A percentile compares a stretch with the other conserved stretches of the same genome.
Conservation (phyloP, 768 basidiomycete genomes). For the Suillus occidentalis region DNA sequence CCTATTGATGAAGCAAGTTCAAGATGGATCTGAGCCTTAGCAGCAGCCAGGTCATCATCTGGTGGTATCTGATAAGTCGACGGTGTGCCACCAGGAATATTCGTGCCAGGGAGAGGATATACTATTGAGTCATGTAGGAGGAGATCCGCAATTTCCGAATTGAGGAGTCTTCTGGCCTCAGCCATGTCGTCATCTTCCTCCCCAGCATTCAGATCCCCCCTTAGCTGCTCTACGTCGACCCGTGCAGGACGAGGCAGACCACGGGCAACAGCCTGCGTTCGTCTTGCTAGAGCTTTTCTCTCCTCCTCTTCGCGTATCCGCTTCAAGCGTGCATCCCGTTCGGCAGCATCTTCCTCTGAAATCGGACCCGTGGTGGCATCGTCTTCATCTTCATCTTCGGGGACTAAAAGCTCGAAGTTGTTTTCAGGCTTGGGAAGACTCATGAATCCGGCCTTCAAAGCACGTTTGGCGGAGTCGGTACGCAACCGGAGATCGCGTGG, state of each 20-base stretch:
- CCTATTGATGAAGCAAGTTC: slow-evolving; percentile 83
- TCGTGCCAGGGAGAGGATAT: slow-evolving; percentile 87
- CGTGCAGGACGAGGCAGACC: slow-evolving; percentile 85
- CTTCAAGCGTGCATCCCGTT: slow-evolving; percentile 76
- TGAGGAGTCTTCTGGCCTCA: slow-evolving; percentile 63
- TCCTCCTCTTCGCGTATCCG: slow-evolving; percentile 75
- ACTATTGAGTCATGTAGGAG: slow-evolving; percentile 86
- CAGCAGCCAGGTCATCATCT: slow-evolving; percentile 70
- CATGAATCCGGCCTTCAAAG: slow-evolving; percentile 79
- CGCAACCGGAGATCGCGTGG: slow-evolving; percentile 76
- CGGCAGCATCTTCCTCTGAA: slow-evolving; percentile 85
- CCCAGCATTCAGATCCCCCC: slow-evolving; percentile 56
- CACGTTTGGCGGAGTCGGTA: slow-evolving; percentile 63
- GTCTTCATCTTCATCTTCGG: slow-evolving; percentile 74
- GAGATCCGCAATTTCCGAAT: slow-evolving; percentile 75
- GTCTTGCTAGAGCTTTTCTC: slow-evolving; percentile 72
- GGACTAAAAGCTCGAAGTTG: slow-evolving; percentile 92
- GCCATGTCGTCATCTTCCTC: slow-evolving; percentile 47
- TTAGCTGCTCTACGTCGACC: slow-evolving; percentile 66
- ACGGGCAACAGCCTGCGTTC: slow-evolving; percentile 79
- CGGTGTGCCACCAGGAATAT: slow-evolving; percentile 65
- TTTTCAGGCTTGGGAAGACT: slow-evolving; percentile 91
- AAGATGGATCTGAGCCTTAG: slow-evolving; percentile 68
- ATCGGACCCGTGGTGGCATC: slow-evolving; percentile 27
- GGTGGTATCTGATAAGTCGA: slow-evolving; percentile 74